A percentile compares a stretch with the other conserved stretches of the same genome.
Evolutionary conservation across 345 rosid genomes (phyloP).

Genomic region (Rhizophora mangle): DNA sequence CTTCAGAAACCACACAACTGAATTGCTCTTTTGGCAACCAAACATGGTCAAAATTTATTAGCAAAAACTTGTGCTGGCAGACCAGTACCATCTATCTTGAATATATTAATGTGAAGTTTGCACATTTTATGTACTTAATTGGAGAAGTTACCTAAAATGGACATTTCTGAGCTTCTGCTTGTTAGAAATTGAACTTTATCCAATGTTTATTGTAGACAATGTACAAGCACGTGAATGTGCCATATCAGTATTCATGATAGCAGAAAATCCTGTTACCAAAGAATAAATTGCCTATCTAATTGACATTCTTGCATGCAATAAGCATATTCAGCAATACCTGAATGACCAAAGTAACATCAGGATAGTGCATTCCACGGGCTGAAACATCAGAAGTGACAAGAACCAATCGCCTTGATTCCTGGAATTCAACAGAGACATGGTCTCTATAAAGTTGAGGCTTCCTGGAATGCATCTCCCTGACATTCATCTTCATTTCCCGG

Average conservation of each 20-base stretch:
- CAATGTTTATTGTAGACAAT: no score
- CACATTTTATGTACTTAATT: neutral
- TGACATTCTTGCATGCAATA: neutral
- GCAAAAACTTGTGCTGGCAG: no score
- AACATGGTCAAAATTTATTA: no score
- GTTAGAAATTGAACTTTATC: no score
- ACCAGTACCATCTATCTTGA: no score
- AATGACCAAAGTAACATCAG: conserved; percentile 89
- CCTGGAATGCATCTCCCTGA: conserved; percentile 86
- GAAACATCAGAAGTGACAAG: conserved; percentile 94
- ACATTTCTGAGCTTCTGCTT: no score
- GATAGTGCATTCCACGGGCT: conserved; percentile 91
- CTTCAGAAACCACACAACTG: no score
- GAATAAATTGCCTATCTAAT: neutral
- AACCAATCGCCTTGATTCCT: conserved; percentile 64
- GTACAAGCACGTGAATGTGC: no score
- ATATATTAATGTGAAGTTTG: neutral
- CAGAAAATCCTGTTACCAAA: neutral
- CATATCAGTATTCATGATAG: neutral
- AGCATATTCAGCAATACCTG: conserved; percentile 51
- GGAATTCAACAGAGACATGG: conserved; percentile 80
- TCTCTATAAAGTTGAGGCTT: conserved; percentile 78
- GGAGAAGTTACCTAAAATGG: no score
- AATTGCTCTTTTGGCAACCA: no score
- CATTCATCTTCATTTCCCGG: conserved; percentile 81